Evolutionary conservation across 2,329 filamentous ascomycete species (phyloP), one percentile per base, ranked within the genome.

Genomic region (Alternaria arbusti): DNA sequence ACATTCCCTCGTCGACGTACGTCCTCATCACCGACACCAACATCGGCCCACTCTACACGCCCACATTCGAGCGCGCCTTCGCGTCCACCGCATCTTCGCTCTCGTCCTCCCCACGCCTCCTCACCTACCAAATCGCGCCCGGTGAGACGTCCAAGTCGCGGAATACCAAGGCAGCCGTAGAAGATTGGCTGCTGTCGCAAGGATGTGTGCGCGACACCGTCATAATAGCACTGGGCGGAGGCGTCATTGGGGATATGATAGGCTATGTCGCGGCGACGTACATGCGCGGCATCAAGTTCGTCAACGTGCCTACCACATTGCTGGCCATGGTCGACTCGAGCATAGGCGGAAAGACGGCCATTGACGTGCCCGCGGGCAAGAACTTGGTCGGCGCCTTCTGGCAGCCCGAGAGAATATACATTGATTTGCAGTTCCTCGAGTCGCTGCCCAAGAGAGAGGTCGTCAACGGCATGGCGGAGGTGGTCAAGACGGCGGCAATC

Each of bases 391-490:
- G 96, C 5, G 90, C 95, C 32, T 98, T 99, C 82, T 98, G 95
- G 94, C 96, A 99, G 79, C 96, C 96, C 5, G 87, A 91, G 74
- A 90, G 93, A 67, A 94, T 98, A 69, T 99, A 97, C 81, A 94
- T 99, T 72, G 96, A 99, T 80, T 85, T 98, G 65, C 87, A 90
- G 59, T 98, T 99, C 77, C 85, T 99, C 59, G 93, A 97, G 78
- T 97, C 94, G 1, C 85, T 99, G 20, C 94, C 95, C 1, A 90
- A 91, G 68, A 87, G 96, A 70, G 95, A 99, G 81, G 95, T 99
- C 76, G 94, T 97, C 81, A 99, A 99, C 79, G 96, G 96, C 65
- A 97, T 99, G 95, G 96, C 95, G 25, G 96, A 99, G 83, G 95
- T 99, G 28, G 87, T 97, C 79, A 97, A 97, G 87, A 99, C 96